Percentiles rank a stretch among this genome's conserved stretches.
These are phyloP conservation scores for Styphnolobium japonicum DNA, from an alignment of 306 rosid genomes.

Conservation along the genomic window DNA sequence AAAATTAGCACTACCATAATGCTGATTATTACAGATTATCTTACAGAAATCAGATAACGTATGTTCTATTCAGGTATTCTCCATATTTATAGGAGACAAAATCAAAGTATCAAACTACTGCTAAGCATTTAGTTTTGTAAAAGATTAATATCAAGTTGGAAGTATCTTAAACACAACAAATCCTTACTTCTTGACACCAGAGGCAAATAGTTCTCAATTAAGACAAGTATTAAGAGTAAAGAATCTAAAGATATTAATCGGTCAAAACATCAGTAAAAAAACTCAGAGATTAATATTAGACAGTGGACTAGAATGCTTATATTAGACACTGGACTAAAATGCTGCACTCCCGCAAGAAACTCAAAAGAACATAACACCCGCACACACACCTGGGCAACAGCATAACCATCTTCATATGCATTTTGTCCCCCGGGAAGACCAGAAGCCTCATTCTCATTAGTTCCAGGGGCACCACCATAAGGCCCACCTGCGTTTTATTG, in stretches of 20 bases:
- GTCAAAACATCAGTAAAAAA: not conserved
- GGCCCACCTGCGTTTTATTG: conserved; percentile 61
- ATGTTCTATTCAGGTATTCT: not conserved
- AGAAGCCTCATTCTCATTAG: conserved; percentile 69
- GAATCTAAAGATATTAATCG: not conserved
- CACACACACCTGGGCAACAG: conserved; percentile 67
- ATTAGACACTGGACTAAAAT: too few species aligned
- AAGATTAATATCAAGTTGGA: not conserved
- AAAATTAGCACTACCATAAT: not conserved
- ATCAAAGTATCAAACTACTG: conserved; percentile 3
- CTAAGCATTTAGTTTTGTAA: not conserved
- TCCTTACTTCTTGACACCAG: not conserved
- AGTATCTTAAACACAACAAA: not conserved
- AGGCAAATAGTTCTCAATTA: not conserved
- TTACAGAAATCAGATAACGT: conserved; percentile 17
- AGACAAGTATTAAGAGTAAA: not conserved
- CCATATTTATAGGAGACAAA: not conserved
- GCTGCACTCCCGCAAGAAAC: conserved; percentile 16
- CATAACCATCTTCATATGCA: conserved; percentile 76
- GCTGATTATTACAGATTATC: not conserved
- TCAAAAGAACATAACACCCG: conserved; percentile 22
- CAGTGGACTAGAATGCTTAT: conserved; percentile 12
- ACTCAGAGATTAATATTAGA: not conserved
- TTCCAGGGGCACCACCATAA: conserved; percentile 69
- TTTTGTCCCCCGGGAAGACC: conserved; percentile 69